These are phyloP conservation scores for Isoetes engelmannii DNA, from an alignment of 83 land plant genomes.

Conservation along the genomic window DNA sequence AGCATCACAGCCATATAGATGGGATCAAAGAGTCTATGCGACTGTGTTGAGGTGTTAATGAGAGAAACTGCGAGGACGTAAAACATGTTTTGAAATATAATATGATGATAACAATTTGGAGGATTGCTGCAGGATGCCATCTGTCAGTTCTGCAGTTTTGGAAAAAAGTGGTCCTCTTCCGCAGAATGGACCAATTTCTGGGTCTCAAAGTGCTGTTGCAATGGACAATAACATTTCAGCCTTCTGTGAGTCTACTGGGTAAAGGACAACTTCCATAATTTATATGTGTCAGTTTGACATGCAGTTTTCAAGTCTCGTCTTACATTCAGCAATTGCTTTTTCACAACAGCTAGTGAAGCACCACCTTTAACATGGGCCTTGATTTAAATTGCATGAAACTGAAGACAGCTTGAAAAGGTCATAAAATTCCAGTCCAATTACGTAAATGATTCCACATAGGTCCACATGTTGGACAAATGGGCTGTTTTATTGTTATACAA, in stretches of 20 bases:
- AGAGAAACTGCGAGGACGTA: constrained; percentile 5
- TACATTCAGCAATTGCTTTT: too few species aligned
- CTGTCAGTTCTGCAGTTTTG: constrained; percentile 29
- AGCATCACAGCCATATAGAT: constrained; percentile 23
- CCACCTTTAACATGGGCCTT: too few species aligned
- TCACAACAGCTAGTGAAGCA: too few species aligned
- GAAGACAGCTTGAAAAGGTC: too few species aligned
- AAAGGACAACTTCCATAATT: neutral
- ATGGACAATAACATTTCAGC: constrained; percentile 32
- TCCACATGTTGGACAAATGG: too few species aligned
- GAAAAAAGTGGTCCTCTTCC: constrained; percentile 38
- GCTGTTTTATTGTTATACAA: too few species aligned
- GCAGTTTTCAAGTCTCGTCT: neutral
- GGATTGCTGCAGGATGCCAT: constrained; percentile 23
- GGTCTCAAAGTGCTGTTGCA: constrained; percentile 26
- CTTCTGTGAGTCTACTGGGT: constrained; percentile 34
- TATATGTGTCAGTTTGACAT: neutral
- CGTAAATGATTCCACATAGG: too few species aligned
- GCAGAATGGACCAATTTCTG: constrained; percentile 31
- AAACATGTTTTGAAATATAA: neutral
- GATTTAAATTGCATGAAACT: too few species aligned
- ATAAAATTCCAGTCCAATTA: too few species aligned
- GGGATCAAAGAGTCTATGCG: constrained; percentile 37
- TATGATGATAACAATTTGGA: neutral
- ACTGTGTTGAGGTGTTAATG: constrained; percentile 28